These are phyloP conservation scores for Kalanchoe fedtschenkoi DNA, from an alignment of 164 flowering plant genomes.

Conservation along the genomic window DNA sequence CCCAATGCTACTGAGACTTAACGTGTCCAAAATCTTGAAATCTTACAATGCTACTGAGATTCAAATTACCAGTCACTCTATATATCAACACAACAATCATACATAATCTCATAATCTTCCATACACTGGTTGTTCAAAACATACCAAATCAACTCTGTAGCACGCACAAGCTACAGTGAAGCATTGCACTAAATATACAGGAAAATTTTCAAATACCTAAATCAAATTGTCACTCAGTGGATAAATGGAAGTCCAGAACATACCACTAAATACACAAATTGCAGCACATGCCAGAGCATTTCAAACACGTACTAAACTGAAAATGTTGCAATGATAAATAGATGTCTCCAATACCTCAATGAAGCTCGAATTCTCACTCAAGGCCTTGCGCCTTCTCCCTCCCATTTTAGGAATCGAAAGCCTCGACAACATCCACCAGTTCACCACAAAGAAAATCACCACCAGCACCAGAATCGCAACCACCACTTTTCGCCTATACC, in stretches of 20 bases:
- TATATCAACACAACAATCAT: too few relatives aligned
- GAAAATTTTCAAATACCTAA: too few relatives aligned
- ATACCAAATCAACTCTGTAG: too few relatives aligned
- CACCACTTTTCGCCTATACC: slow-evolving; percentile 32
- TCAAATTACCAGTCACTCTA: too few relatives aligned
- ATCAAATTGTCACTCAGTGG: too few relatives aligned
- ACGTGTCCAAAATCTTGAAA: too few relatives aligned
- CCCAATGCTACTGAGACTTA: not conserved
- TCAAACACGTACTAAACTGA: not conserved
- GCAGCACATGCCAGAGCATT: not conserved
- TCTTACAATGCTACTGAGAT: not conserved
- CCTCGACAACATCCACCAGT: slow-evolving; percentile 64
- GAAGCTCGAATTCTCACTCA: slow-evolving; percentile 23
- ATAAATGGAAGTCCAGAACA: too few relatives aligned
- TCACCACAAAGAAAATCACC: slow-evolving; percentile 38
- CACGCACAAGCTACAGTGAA: too few relatives aligned
- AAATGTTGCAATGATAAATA: not conserved
- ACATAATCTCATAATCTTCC: too few relatives aligned
- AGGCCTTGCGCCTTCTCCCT: slow-evolving; percentile 7
- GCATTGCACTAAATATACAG: too few relatives aligned
- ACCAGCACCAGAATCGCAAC: slow-evolving; percentile 28
- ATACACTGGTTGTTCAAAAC: too few relatives aligned
- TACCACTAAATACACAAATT: too few relatives aligned
- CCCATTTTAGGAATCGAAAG: slow-evolving; percentile 28
- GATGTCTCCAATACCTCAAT: slow-evolving; percentile 18